Evolutionary conservation across 306 rosid genomes (phyloP).

Genomic region (Morella rubra): DNA sequence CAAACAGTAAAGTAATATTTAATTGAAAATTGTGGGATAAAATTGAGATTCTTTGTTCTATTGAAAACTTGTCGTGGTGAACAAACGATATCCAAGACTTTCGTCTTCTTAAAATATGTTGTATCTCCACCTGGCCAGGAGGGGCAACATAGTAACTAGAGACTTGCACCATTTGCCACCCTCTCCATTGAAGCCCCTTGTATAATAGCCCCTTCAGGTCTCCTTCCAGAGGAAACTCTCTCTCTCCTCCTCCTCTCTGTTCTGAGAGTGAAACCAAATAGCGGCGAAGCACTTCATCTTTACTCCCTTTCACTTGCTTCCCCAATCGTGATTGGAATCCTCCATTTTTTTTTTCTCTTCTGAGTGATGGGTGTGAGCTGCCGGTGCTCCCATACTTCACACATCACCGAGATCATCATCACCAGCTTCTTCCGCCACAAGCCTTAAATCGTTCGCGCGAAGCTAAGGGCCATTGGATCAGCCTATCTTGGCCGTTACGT

Average conservation of each 20-base stretch:
- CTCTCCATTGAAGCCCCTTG: neutral
- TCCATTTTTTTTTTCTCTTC: slow-evolving; percentile 27
- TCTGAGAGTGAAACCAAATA: neutral
- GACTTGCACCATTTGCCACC: slow-evolving; percentile 4
- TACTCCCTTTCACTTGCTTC: neutral
- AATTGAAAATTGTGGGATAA: too few relatives aligned
- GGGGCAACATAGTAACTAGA: slow-evolving; percentile 30
- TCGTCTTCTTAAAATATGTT: too few relatives aligned
- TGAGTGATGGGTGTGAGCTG: slow-evolving; percentile 90
- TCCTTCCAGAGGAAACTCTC: neutral
- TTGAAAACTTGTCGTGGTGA: too few relatives aligned
- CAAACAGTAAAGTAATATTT: too few relatives aligned
- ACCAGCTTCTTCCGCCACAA: slow-evolving; percentile 97
- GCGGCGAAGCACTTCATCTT: neutral
- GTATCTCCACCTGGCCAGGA: neutral
- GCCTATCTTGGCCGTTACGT: slow-evolving; percentile 12
- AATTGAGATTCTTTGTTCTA: too few relatives aligned
- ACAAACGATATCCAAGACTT: too few relatives aligned
- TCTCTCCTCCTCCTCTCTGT: neutral
- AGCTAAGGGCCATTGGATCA: neutral
- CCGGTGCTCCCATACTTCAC: slow-evolving; percentile 91
- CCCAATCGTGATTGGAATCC: neutral
- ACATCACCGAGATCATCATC: slow-evolving; percentile 88
- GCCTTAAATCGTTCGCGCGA: slow-evolving; percentile 30
- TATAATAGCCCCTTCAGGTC: slow-evolving; percentile 23